Conservation (phyloP, 768 basidiomycete species). For the Kwoniella shandongensis region DNA sequence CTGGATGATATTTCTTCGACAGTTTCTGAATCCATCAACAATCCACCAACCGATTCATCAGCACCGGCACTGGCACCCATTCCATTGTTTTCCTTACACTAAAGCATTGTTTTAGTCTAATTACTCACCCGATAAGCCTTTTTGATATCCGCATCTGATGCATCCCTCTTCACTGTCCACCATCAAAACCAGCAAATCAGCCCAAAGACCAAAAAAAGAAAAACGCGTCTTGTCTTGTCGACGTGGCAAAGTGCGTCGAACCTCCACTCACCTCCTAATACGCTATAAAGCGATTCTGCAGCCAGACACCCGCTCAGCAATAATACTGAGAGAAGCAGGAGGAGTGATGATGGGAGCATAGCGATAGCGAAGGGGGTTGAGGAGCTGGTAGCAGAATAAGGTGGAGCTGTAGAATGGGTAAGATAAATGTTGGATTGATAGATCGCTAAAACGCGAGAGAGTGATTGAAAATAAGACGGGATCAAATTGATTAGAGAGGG, state of each 20-base stretch:
- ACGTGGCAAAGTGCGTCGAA: no score
- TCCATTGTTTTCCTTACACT: no score
- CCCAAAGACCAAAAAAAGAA: not conserved
- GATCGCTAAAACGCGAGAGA: no score
- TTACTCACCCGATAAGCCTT: conserved; percentile 75
- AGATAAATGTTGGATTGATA: no score
- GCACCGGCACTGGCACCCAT: no score
- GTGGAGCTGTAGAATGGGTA: no score
- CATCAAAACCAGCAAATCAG: not conserved
- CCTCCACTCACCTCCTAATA: conserved; percentile 68
- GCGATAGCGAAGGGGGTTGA: no score
- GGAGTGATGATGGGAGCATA: conserved; percentile 36
- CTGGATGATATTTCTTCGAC: conserved; percentile 86
- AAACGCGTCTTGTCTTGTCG: conserved; percentile 3
- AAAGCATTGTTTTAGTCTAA: no score
- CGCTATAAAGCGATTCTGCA: conserved; percentile 62
- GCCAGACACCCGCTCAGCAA: conserved; percentile 38
- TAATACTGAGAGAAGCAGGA: conserved; percentile 31
- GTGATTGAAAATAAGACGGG: no score
- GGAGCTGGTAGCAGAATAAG: no score
- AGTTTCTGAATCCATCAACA: conserved; percentile 57
- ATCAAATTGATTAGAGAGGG: no score
- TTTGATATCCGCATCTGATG: conserved; percentile 83
- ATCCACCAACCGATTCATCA: not conserved
- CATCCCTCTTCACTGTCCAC: conserved; percentile 65